phyloP scores from a whole-genome alignment of 2,329 filamentous ascomycete genomes.

The Fusarium poae region DNA sequence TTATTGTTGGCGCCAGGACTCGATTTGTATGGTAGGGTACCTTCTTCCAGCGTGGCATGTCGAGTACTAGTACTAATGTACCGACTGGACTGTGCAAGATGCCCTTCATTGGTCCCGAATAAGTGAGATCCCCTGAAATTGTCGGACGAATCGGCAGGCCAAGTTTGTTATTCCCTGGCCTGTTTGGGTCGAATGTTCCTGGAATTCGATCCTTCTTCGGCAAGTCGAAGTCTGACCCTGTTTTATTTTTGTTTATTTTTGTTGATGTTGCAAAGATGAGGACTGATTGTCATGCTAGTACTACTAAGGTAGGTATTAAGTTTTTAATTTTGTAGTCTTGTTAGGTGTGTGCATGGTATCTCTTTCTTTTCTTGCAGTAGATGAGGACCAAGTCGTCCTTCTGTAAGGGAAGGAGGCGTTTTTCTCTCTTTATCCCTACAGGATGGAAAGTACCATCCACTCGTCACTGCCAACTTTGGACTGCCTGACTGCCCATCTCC shows the following conservation, averaged over 20 bases:
- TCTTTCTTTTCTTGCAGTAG: neutral
- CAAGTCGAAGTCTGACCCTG: conserved; percentile 30
- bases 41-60: conserved; percentile 22
- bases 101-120: conserved; percentile 23
- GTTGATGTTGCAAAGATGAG: conserved; percentile 2
- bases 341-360: too few relatives aligned
- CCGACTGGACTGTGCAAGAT: conserved; percentile 23
- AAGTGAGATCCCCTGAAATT: conserved; percentile 35
- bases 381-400: neutral
- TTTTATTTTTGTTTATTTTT: conserved; percentile 29
- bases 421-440: neutral
- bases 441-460: conserved; percentile 11
- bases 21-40: conserved; percentile 1
- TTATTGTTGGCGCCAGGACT: conserved; percentile 16
- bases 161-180: conserved; percentile 41
- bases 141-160: conserved; percentile 37
- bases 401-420: conserved; percentile 18
- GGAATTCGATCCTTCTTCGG: conserved; percentile 38
- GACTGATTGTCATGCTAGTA: neutral
- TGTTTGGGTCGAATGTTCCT: conserved; percentile 43
- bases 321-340: too few relatives aligned
- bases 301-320: too few relatives aligned
- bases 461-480: conserved; percentile 21
- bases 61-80: conserved; percentile 2
- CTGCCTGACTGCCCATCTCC: conserved; percentile 12